Conservation (phyloP, 192 early-diverging fungal species). For the Backusella luteola region DNA sequence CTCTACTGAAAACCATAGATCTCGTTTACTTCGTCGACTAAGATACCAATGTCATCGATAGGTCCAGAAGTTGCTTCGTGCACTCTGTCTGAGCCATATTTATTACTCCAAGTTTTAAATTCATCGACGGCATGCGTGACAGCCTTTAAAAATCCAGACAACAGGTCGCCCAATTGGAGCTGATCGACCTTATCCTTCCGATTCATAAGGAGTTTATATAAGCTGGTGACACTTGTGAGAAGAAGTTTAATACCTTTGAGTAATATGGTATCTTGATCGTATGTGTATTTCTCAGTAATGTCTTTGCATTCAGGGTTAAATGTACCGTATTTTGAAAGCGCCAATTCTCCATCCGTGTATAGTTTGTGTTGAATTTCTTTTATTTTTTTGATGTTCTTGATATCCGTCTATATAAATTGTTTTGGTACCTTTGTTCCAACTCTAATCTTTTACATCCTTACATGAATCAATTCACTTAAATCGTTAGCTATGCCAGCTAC, state of each 20-base stretch:
- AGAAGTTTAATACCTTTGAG: not conserved
- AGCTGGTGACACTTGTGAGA: not conserved
- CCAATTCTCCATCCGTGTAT: not conserved
- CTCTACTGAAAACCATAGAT: not conserved
- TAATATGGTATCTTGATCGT: not conserved
- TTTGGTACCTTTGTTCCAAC: not conserved
- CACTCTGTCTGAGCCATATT: not conserved
- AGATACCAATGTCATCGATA: not conserved
- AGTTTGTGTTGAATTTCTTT: not conserved
- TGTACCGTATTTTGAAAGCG: not conserved
- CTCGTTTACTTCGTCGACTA: not conserved
- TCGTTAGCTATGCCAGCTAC: not conserved
- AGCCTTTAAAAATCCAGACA: not conserved
- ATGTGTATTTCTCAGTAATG: not conserved
- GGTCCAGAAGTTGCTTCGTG: not conserved
- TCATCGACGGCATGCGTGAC: not conserved
- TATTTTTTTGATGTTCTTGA: not conserved
- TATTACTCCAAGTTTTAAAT: not conserved
- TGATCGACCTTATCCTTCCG: not conserved
- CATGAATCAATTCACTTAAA: not conserved
- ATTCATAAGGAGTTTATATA: not conserved
- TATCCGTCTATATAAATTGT: not conserved
- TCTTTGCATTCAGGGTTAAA: not conserved
- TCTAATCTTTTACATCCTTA: not conserved
- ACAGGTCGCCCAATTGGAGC: not conserved